These are phyloP conservation scores for Curvularia sp. DNA, from an alignment of 2,329 filamentous ascomycete genomes.

Conservation along the genomic window DNA sequence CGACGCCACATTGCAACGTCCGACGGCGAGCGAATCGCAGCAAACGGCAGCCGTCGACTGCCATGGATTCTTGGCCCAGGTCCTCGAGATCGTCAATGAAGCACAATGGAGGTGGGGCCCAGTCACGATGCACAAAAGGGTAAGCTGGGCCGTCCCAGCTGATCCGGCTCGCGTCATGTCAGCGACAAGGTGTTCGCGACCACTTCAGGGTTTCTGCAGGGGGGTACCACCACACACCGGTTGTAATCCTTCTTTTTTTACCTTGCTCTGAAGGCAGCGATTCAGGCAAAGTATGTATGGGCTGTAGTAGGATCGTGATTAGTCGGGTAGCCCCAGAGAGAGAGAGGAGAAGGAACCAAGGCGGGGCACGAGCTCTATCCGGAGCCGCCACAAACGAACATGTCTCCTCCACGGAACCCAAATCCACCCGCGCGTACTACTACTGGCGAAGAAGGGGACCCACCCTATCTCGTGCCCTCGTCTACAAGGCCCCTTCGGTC, in stretches of 20 bases:
- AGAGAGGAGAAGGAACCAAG: neutral
- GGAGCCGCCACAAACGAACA: conserved; percentile 4
- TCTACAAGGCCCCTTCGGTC: neutral
- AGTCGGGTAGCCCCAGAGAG: neutral
- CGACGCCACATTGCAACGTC: conserved; percentile 6
- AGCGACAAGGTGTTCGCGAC: conserved; percentile 1
- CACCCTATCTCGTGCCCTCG: neutral
- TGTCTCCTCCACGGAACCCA: neutral
- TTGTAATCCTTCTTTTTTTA: neutral
- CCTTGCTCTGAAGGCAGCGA: neutral
- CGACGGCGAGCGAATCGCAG: neutral
- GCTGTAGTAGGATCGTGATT: neutral
- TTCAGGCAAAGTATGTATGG: neutral
- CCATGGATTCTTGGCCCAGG: neutral
- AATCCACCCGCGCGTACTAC: neutral
- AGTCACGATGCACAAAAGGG: conserved; percentile 4
- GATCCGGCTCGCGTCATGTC: neutral
- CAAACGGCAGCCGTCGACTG: neutral
- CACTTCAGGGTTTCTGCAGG: conserved; percentile 2
- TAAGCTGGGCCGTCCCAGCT: conserved; percentile 1
- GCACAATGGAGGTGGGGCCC: neutral
- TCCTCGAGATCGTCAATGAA: neutral
- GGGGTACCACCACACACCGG: neutral
- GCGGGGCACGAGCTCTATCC: conserved; percentile 5
- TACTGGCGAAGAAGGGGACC: neutral